Evolutionary conservation across 1,139 yeast genomes (phyloP).

Genomic region (Taphrina flavorubra): DNA sequence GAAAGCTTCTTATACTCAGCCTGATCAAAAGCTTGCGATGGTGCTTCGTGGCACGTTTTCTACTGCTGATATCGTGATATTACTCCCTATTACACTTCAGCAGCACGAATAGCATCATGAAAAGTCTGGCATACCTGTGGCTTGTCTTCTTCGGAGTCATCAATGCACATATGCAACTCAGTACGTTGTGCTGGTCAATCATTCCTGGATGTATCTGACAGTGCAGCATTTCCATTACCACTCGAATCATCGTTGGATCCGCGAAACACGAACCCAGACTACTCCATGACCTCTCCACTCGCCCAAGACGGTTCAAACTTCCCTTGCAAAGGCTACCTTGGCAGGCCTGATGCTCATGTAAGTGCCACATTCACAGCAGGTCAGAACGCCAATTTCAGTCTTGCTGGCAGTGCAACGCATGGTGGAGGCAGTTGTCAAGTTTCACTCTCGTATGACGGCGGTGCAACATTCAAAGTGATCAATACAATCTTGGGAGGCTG

Average conservation of each 20-base stretch:
- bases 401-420: constrained; percentile 48
- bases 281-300: constrained; percentile 39
- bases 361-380: constrained; percentile 48
- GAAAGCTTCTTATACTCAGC: background rate
- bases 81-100: too few relatives aligned
- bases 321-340: constrained; percentile 49
- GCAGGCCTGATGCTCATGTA: constrained; percentile 45
- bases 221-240: constrained; percentile 30
- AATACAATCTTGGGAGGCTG: constrained; percentile 50
- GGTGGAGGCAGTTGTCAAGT: constrained; percentile 50
- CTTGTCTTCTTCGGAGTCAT: background rate
- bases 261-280: constrained; percentile 30
- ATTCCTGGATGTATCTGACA: background rate
- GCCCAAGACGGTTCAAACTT: constrained; percentile 42
- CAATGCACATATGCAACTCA: constrained; percentile 14
- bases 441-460: constrained; percentile 49
- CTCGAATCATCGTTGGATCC: constrained; percentile 28
- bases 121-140: constrained; percentile 2
- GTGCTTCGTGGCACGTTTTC: too few relatives aligned
- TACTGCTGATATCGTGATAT: too few relatives aligned
- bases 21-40: too few relatives aligned
- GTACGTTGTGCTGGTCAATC: background rate
- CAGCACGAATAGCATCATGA: background rate
- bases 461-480: constrained; percentile 48
- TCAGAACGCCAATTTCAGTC: constrained; percentile 45